Evolutionary conservation across 192 early-diverging fungal species (phyloP).

Genomic region (Lobosporangium transversale): DNA sequence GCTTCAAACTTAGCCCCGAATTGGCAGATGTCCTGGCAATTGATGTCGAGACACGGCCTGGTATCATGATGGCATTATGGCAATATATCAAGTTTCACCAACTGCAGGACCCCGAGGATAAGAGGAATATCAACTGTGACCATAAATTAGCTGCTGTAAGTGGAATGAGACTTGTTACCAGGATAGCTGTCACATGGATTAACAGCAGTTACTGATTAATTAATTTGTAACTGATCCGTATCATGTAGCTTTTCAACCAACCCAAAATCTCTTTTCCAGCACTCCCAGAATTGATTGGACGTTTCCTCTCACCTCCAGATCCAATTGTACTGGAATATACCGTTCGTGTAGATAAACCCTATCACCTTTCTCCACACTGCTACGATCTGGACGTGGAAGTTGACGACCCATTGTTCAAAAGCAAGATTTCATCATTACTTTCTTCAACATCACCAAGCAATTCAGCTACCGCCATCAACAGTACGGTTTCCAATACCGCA

Average conservation of each 20-base stretch:
- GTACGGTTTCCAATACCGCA: neutral
- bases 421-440: slow-evolving; percentile 61
- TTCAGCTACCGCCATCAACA: neutral
- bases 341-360: slow-evolving; percentile 82
- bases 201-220: too few species aligned
- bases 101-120: slow-evolving; percentile 91
- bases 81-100: slow-evolving; percentile 96
- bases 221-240: neutral
- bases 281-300: slow-evolving; percentile 82
- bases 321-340: slow-evolving; percentile 93
- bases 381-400: slow-evolving; percentile 95
- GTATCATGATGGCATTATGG: slow-evolving; percentile 90
- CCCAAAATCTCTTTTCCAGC: slow-evolving; percentile 80
- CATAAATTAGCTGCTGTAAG: slow-evolving; percentile 72
- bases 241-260: slow-evolving; percentile 71
- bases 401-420: slow-evolving; percentile 73
- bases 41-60: slow-evolving; percentile 74
- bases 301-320: slow-evolving; percentile 80
- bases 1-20: slow-evolving; percentile 80
- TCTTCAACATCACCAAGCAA: slow-evolving; percentile 55
- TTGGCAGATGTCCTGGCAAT: slow-evolving; percentile 83
- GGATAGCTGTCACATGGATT: too few species aligned
- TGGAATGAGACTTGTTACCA: too few species aligned
- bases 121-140: slow-evolving; percentile 87
- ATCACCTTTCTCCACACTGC: slow-evolving; percentile 77